Evolutionary conservation across 148 eudicot genomes (phyloP), one percentile per base, ranked within the genome.

Genomic region (Rhododendron vialii): DNA sequence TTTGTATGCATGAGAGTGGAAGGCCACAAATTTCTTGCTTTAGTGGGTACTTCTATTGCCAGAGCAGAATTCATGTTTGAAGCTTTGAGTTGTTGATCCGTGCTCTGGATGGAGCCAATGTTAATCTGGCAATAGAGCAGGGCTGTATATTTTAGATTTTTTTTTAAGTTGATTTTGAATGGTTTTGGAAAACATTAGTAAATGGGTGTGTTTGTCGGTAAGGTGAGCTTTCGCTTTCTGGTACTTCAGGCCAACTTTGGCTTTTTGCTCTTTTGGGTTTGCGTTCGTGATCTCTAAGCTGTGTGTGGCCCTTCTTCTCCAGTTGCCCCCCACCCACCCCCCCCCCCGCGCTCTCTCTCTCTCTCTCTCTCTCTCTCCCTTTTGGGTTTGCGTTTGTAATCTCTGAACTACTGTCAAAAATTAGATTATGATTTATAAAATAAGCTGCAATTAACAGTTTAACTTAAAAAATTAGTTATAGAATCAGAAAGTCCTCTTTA

Each of bases 161-260:
- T 17, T 35, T 35, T 18, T 59, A 2, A 18, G 47, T 7, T 76
- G 47, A 76, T 35, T 36, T 74, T 33, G 47, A 74, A 74, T 35
- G 11, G 14, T 80, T 51, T 36, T 18, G 22, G 28, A 28, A 20
- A 51, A 14, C 24, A 35, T 18, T 81, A 55, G 7, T 4, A 55
- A 82, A 82, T 82, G 33, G 6, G 67, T 7, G 84, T 22, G 6
- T 36, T 59, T 82, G 84, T 82, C 71, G 55, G 69, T 15, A 18
- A 20, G 69, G 84, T 55, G 53, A 20, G 84, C 84, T 57, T 82
- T 82, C 84, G 30, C 84, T 82, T 57, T 82, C 84, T 55, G 83
- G 26, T 71, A 71, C 38, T 59, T 57, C 13, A 6, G 65, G 83
- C 41, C 69, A 35, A 9, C 35, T 33, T 55, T 41, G 65, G 41